Evolutionary conservation across 176 grass and related monocot genomes (phyloP).

Genomic region (Oryza officinalis): DNA sequence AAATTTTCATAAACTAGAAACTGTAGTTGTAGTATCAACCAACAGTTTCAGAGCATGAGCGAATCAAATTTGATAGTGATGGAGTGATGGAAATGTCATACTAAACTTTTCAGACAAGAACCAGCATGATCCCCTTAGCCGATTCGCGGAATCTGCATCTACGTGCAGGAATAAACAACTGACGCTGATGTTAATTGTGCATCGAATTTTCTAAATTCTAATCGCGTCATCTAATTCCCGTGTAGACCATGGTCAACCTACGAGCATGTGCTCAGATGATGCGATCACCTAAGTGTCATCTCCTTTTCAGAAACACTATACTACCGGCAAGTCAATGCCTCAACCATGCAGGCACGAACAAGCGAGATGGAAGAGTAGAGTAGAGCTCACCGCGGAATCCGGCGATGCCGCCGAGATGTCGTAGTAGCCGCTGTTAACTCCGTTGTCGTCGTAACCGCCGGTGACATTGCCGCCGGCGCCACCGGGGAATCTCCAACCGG

Average conservation of each 20-base stretch:
- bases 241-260: conserved; percentile 28
- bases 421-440: conserved; percentile 34
- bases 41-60: background rate
- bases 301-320: background rate
- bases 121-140: background rate
- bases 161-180: background rate
- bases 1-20: too few relatives aligned
- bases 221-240: background rate
- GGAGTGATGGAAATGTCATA: conserved; percentile 9
- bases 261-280: background rate
- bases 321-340: background rate
- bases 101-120: conserved; percentile 1
- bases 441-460: background rate
- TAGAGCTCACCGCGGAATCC: conserved; percentile 17
- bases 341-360: background rate
- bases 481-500: conserved; percentile 8
- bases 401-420: conserved; percentile 28
- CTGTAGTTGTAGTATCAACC: too few relatives aligned
- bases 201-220: conserved; percentile 13
- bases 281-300: background rate
- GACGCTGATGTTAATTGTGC: conserved; percentile 7
- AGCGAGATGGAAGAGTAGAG: background rate
- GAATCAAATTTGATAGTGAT: conserved; percentile 30
- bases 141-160: background rate
- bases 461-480: background rate